Evolutionary conservation across 2,329 filamentous ascomycete genomes (phyloP), one percentile per base, ranked within the genome.

Genomic region (Colletotrichum lupini): DNA sequence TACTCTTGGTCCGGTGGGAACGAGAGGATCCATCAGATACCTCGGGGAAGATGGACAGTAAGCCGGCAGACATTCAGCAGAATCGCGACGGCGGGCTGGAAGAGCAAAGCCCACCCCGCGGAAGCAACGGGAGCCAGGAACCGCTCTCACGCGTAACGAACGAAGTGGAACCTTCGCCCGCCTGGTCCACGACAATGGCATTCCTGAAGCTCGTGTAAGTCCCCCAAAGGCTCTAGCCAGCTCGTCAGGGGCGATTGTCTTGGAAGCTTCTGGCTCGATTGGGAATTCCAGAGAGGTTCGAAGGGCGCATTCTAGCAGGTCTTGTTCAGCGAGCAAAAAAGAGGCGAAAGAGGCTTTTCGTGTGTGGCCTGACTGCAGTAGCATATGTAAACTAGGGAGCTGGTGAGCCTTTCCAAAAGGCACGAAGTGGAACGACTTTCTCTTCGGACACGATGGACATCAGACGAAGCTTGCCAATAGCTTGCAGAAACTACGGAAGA

Each of bases 11-110:
- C 32, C 26, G 30, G 30, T 35, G 32, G 37, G 65, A 52, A 56
- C 16, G 24, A 24, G 7, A 5, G 26, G 16, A 49, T 49, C 22
- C 32, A 42, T 42, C 24, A 28, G 49, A 28, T 37, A 22, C 19
- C 24, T 28, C 56, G 30, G 68, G 24, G 22, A 42, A n/a, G 26
- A n/a, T 55, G 55, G n/a, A n/a, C n/a, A 30, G 5, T n/a, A 67
- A 67, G 37, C 58, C 53, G 66, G 46, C n/a, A 67, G 59, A 46
- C n/a, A 72, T 64, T 24, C 49, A 35, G 7, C 8, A 46, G 53
- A 55, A 69, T 72, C 59, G 14, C 32, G 42, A 14, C 28, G 26
- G 59, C n/a, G 53, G 70, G 70, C 70, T 69, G 66, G 53, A 65
- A n/a, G 24, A 22, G 42, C 16, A 42, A 42, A 42, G 37, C 14